Evolutionary conservation across 139 green algal species (phyloP).

Genomic region (Penium margaritaceum): DNA sequence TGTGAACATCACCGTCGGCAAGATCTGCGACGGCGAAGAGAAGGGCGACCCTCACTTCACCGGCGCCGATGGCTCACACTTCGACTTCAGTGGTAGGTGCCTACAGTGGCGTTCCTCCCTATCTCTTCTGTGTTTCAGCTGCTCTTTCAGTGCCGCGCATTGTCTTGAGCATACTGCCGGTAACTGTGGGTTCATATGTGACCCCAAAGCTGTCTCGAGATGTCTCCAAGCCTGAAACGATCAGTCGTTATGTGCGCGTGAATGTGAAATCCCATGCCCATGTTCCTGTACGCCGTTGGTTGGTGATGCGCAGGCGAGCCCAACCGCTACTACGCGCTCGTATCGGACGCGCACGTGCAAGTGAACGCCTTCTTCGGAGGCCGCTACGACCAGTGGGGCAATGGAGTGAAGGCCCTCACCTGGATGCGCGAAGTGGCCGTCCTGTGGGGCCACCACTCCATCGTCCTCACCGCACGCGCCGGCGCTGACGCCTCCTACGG

Average conservation of each 20-base stretch:
- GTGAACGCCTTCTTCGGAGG: conserved; percentile 23
- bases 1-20: background rate
- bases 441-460: background rate
- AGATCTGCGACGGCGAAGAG: conserved; percentile 2
- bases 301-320: no score
- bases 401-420: conserved; percentile 8
- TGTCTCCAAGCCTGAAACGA: no score
- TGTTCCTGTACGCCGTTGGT: no score
- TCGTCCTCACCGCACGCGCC: background rate
- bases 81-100: conserved; percentile 8
- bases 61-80: conserved; percentile 6
- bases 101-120: no score
- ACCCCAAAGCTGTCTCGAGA: no score
- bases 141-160: no score
- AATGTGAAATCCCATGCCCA: no score
- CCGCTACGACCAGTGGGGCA: conserved; percentile 4
- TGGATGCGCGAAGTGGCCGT: conserved; percentile 2
- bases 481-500: background rate
- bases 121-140: no score
- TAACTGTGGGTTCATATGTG: no score
- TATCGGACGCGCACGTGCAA: conserved; percentile 20
- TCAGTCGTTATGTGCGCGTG: no score
- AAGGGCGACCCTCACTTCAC: conserved; percentile 15
- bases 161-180: no score
- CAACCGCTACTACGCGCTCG: conserved; percentile 10